Percentiles rank a stretch among this genome's conserved stretches.
Evolutionary conservation across 2,329 filamentous ascomycete species (phyloP).

Genomic region (Massarina eburnea): DNA sequence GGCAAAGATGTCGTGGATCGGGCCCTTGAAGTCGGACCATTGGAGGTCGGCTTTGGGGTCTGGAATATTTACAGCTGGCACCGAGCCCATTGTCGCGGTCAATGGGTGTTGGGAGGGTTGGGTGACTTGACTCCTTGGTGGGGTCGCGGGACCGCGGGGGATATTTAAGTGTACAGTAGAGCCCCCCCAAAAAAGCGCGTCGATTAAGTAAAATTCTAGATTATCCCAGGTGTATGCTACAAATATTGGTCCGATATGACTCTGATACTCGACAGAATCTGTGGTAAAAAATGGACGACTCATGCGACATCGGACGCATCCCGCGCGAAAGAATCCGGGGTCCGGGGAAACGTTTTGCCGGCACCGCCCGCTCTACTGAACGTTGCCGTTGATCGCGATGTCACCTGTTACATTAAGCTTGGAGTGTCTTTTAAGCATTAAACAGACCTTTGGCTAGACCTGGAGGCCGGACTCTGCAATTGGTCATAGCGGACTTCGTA

Average conservation of each 20-base stretch:
- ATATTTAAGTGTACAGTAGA: neutral
- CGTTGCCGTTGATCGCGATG: too few relatives aligned
- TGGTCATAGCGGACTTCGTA: too few relatives aligned
- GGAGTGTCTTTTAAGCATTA: too few relatives aligned
- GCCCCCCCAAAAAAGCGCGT: neutral
- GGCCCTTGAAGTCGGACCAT: conserved; percentile 65
- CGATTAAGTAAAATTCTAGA: neutral
- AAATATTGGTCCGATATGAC: neutral
- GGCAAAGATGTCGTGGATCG: conserved; percentile 72
- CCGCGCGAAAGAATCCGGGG: too few relatives aligned
- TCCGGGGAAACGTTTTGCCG: too few relatives aligned
- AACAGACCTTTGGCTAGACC: too few relatives aligned
- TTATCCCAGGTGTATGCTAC: too few relatives aligned
- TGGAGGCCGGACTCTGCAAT: too few relatives aligned
- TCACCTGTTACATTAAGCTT: too few relatives aligned
- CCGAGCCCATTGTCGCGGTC: conserved; percentile 31
- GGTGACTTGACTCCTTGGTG: conserved; percentile 14
- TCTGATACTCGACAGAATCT: neutral
- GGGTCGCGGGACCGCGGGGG: conserved; percentile 9
- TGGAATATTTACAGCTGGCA: conserved; percentile 47
- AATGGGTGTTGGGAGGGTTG: conserved; percentile 15
- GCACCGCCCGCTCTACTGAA: too few relatives aligned
- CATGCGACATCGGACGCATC: conserved; percentile 35
- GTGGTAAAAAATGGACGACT: conserved; percentile 26
- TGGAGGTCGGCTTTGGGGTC: conserved; percentile 69